Conservation (phyloP, 2,329 filamentous ascomycete species). For the Colletotrichum acutatum region DNA sequence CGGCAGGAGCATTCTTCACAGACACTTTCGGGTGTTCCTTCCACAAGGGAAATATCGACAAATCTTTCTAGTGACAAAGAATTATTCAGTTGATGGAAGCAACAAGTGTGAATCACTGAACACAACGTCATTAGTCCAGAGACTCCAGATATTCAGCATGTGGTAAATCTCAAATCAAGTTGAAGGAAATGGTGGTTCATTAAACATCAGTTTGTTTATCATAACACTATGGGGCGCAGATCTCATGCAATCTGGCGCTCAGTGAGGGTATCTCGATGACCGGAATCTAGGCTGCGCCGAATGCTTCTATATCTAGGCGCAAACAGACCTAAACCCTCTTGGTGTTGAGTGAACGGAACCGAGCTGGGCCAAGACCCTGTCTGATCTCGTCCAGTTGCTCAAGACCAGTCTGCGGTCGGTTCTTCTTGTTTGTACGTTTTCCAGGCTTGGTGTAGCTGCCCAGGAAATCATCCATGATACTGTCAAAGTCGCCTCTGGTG, state of each 20-base stretch:
- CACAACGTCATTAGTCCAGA: background rate
- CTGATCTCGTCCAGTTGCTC: slow-evolving; percentile 93
- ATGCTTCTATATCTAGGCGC: background rate
- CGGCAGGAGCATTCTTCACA: background rate
- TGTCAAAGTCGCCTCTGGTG: slow-evolving; percentile 83
- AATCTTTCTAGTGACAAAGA: too few species aligned
- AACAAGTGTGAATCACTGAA: too few species aligned
- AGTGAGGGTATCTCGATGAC: slow-evolving; percentile 30
- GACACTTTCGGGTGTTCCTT: background rate
- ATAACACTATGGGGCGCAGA: slow-evolving; percentile 9
- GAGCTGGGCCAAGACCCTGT: slow-evolving; percentile 80
- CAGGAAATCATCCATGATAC: slow-evolving; percentile 93
- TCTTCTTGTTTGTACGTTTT: slow-evolving; percentile 82
- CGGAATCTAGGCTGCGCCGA: slow-evolving; percentile 11
- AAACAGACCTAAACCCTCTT: background rate
- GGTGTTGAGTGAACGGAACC: slow-evolving; percentile 54
- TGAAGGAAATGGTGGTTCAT: background rate
- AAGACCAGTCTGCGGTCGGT: slow-evolving; percentile 82
- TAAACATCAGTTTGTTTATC: slow-evolving; percentile 26
- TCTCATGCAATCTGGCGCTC: slow-evolving; percentile 5
- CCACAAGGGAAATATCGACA: too few species aligned
- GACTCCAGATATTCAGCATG: background rate
- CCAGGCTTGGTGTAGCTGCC: slow-evolving; percentile 77
- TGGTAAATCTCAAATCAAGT: background rate
- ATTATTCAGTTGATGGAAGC: too few species aligned